Percentiles rank a stretch among this genome's conserved stretches.
phyloP scores from a whole-genome alignment of 129 eudicot genomes.

The Daucus carota region DNA sequence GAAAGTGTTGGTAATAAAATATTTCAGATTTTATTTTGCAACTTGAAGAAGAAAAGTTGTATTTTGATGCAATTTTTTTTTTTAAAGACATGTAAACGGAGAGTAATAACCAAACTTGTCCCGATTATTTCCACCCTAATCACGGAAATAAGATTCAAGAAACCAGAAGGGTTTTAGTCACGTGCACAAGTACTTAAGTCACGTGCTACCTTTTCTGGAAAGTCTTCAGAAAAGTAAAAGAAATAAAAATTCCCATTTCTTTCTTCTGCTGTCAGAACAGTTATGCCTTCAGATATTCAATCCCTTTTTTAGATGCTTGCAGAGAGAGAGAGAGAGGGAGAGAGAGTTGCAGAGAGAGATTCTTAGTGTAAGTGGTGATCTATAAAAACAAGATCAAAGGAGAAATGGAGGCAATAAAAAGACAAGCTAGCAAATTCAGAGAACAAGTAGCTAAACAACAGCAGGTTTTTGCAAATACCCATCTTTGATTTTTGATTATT shows the following conservation, averaged over 20 bases:
- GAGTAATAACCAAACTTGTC: too few relatives aligned
- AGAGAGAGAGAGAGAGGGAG: too few relatives aligned
- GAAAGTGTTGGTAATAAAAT: too few relatives aligned
- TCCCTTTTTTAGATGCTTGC: not conserved
- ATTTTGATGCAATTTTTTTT: too few relatives aligned
- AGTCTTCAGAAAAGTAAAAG: not conserved
- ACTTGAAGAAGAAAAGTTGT: too few relatives aligned
- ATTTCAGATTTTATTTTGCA: too few relatives aligned
- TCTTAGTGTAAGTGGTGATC: constrained; percentile 6
- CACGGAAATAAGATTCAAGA: not conserved
- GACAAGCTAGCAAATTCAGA: constrained; percentile 86
- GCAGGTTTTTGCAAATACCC: constrained; percentile 41
- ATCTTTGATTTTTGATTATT: not conserved
- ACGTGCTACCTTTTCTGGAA: not conserved
- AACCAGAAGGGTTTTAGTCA: not conserved
- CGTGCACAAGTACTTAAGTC: not conserved
- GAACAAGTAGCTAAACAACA: constrained; percentile 98
- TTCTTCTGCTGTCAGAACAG: not conserved
- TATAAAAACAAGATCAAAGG: not conserved
- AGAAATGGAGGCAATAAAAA: constrained; percentile 75
- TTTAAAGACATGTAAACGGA: too few relatives aligned
- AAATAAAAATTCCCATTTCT: not conserved
- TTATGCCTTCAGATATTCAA: not conserved
- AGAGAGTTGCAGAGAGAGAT: too few relatives aligned
- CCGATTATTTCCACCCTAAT: too few relatives aligned